A percentile compares a stretch with the other conserved stretches of the same genome.
These are phyloP conservation scores for Capsicum pubescens DNA, from an alignment of 257 asterid species.

Conservation along the genomic window DNA sequence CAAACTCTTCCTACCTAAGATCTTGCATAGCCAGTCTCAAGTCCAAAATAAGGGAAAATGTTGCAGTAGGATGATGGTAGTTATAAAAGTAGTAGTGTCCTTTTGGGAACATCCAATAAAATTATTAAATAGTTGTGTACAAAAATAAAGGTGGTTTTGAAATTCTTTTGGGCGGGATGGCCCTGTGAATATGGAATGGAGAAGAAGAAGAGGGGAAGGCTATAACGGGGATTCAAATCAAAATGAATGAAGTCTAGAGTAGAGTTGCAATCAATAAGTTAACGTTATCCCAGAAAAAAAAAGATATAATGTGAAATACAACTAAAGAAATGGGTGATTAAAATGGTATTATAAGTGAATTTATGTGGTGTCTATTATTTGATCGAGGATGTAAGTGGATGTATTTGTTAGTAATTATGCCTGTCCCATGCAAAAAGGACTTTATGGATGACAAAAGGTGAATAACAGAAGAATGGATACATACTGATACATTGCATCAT, in stretches of 20 bases:
- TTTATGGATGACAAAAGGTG: background rate
- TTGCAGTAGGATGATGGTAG: background rate
- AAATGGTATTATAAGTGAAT: background rate
- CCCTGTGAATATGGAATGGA: background rate
- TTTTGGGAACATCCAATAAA: background rate
- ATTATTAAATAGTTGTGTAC: background rate
- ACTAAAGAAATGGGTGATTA: background rate
- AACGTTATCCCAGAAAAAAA: background rate
- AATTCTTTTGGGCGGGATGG: background rate
- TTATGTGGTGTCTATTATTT: background rate
- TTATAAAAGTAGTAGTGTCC: background rate
- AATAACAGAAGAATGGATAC: background rate
- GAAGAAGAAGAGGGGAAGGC: background rate
- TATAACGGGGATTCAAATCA: background rate
- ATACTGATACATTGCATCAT: background rate
- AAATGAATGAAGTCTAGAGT: background rate
- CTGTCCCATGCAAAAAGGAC: background rate
- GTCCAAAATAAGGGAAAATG: background rate
- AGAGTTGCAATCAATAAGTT: background rate
- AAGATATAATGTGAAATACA: background rate
- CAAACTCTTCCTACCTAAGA: background rate
- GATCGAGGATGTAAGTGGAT: background rate
- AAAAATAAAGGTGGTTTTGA: background rate
- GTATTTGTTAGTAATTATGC: background rate
- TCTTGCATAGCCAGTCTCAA: background rate